Conservation (phyloP, 1,139 yeast genomes). For the Kazachstania sp. region DNA sequence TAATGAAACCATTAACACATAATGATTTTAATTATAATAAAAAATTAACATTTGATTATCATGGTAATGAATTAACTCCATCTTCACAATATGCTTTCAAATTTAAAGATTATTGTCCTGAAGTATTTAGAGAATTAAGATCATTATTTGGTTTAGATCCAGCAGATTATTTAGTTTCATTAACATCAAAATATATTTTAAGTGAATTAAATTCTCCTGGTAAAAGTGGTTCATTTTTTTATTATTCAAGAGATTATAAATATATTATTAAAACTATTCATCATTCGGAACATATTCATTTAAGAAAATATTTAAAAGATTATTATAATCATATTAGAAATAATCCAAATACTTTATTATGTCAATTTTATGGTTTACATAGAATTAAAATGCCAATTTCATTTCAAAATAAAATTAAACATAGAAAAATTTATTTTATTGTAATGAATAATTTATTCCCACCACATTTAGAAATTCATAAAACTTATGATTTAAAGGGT, state of each 20-base stretch:
- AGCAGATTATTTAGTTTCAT: slow-evolving; percentile 86
- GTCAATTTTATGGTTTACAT: slow-evolving; percentile 94
- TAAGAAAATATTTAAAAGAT: slow-evolving; percentile 63
- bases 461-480: slow-evolving; percentile 80
- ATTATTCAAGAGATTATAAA: slow-evolving; percentile 86
- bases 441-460: slow-evolving; percentile 98
- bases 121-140: slow-evolving; percentile 82
- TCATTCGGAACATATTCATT: slow-evolving; percentile 81
- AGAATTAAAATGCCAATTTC: slow-evolving; percentile 83
- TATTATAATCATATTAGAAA: slow-evolving; percentile 74
- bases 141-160: slow-evolving; percentile 80
- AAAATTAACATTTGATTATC: slow-evolving; percentile 77
- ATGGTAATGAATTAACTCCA: slow-evolving; percentile 86
- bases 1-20: slow-evolving; percentile 62
- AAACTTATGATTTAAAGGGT: slow-evolving; percentile 87
- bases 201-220: slow-evolving; percentile 96
- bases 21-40: slow-evolving; percentile 66
- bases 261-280: slow-evolving; percentile 95
- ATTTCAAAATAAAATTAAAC: slow-evolving; percentile 35
- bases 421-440: slow-evolving; percentile 80
- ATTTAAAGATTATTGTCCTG: slow-evolving; percentile 93
- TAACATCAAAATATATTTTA: slow-evolving; percentile 86
- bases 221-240: slow-evolving; percentile 92
- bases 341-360: slow-evolving; percentile 80
- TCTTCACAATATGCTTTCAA: slow-evolving; percentile 86